Percentiles rank a stretch among this genome's conserved stretches.
These are phyloP conservation scores for Cystobasidium slooffiae DNA, from an alignment of 1,284 basidiomycete species.

Conservation along the genomic window DNA sequence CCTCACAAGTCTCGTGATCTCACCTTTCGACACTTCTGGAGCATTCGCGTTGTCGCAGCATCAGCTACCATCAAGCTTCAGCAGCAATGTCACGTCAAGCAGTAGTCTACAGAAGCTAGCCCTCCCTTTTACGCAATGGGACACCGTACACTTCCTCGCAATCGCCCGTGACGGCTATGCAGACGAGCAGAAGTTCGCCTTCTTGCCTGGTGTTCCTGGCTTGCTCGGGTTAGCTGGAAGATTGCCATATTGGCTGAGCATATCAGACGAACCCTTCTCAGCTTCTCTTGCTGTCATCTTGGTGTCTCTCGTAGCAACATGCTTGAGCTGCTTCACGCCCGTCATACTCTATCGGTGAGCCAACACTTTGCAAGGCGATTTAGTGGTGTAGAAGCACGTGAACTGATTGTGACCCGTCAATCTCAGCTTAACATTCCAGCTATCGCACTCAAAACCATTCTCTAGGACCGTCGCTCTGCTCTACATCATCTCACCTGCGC, in stretches of 20 bases:
- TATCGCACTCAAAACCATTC: slow-evolving; percentile 61
- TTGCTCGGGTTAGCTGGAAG: slow-evolving; percentile 61
- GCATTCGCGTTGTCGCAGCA: background rate
- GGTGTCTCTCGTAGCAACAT: slow-evolving; percentile 52
- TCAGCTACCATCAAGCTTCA: background rate
- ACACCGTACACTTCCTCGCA: slow-evolving; percentile 76
- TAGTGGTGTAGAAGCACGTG: background rate
- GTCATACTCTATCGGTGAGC: slow-evolving; percentile 67
- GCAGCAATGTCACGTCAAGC: background rate
- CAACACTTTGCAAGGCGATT: background rate
- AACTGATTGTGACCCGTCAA: background rate
- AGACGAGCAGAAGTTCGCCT: slow-evolving; percentile 86
- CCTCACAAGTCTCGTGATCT: slow-evolving; percentile 9
- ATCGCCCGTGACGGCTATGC: slow-evolving; percentile 68
- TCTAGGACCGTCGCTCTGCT: slow-evolving; percentile 69
- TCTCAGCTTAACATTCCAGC: slow-evolving; percentile 54
- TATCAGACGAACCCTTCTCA: slow-evolving; percentile 55
- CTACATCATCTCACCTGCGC: slow-evolving; percentile 79
- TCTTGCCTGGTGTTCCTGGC: slow-evolving; percentile 72
- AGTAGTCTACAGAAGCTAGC: background rate
- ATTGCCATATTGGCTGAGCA: slow-evolving; percentile 50
- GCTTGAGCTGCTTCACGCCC: slow-evolving; percentile 56
- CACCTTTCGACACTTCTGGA: slow-evolving; percentile 36
- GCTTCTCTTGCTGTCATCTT: slow-evolving; percentile 48
- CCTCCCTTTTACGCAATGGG: slow-evolving; percentile 73